These are phyloP conservation scores for Martensiomyces pterosporus DNA, from an alignment of 192 early-diverging fungal genomes.

Conservation along the genomic window DNA sequence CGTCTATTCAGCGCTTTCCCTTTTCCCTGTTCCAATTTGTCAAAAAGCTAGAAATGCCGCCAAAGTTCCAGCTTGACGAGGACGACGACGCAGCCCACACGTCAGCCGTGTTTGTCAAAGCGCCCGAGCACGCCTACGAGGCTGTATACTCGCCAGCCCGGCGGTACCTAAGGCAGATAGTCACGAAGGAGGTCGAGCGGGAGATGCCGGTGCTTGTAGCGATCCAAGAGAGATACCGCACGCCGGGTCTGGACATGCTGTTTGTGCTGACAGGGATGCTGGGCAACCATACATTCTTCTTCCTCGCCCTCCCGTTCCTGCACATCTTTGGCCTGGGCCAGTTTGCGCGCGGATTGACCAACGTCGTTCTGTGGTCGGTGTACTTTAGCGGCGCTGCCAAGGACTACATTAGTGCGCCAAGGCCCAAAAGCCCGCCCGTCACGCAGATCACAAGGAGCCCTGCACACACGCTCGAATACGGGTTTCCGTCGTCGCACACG, in stretches of 20 bases:
- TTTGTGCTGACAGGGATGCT: conserved; percentile 71
- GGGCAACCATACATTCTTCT: conserved; percentile 86
- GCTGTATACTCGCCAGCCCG: conserved; percentile 34
- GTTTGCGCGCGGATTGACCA: conserved; percentile 51
- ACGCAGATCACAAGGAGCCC: conserved; percentile 64
- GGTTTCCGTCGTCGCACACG: conserved; percentile 88
- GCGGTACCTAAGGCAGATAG: conserved; percentile 18
- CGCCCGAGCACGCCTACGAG: conserved; percentile 34
- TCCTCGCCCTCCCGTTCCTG: conserved; percentile 72
- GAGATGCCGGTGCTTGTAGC: conserved; percentile 31
- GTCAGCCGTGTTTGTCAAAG: conserved; percentile 16
- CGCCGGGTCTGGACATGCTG: conserved; percentile 53
- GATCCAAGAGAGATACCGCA: conserved; percentile 30
- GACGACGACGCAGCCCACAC: conserved; percentile 19
- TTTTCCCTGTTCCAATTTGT: background rate
- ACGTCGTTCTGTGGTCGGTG: conserved; percentile 47
- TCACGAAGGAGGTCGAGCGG: conserved; percentile 35
- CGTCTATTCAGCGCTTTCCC: no score
- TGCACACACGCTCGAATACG: conserved; percentile 76
- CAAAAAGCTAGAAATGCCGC: conserved; percentile 9
- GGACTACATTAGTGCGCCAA: conserved; percentile 81
- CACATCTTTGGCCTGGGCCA: conserved; percentile 75
- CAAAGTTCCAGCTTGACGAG: conserved; percentile 47
- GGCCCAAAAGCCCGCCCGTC: conserved; percentile 78
- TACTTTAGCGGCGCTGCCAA: conserved; percentile 52